Evolutionary conservation across 805 yeast species (phyloP).

Genomic region (Brettanomyces bruxellensis): DNA sequence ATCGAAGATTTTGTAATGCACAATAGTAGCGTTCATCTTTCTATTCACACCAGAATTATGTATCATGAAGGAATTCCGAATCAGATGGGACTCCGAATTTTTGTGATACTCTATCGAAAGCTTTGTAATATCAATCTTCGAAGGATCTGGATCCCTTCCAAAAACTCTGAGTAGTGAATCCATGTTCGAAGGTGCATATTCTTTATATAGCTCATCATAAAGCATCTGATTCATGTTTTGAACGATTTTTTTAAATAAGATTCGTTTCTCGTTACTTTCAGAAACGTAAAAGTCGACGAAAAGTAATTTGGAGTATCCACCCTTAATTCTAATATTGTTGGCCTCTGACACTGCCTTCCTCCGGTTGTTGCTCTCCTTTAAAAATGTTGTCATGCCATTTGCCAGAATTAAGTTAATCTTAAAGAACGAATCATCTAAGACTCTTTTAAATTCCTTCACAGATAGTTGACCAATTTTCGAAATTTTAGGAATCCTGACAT

Average conservation of each 20-base stretch:
- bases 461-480: slow-evolving; percentile 19
- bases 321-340: slow-evolving; percentile 13
- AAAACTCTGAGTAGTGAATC: slow-evolving; percentile 6
- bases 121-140: slow-evolving; percentile 19
- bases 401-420: slow-evolving; percentile 18
- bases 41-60: neutral
- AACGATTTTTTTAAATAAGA: slow-evolving; percentile 14
- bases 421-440: slow-evolving; percentile 18
- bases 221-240: slow-evolving; percentile 12
- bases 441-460: slow-evolving; percentile 18
- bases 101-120: slow-evolving; percentile 17
- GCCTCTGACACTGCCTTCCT: slow-evolving; percentile 13
- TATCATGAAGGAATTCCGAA: slow-evolving; percentile 3
- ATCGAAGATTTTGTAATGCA: slow-evolving; percentile 25
- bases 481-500: slow-evolving; percentile 25
- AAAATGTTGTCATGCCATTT: slow-evolving; percentile 21
- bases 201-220: slow-evolving; percentile 13
- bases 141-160: slow-evolving; percentile 2
- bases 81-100: slow-evolving; percentile 14
- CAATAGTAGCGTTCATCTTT: slow-evolving; percentile 7
- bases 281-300: slow-evolving; percentile 23
- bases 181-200: slow-evolving; percentile 6
- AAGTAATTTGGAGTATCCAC: slow-evolving; percentile 22
- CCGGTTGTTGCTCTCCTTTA: slow-evolving; percentile 22
- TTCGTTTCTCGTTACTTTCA: slow-evolving; percentile 14